These are phyloP conservation scores for Xylaria sp. DNA, from an alignment of 2,329 filamentous ascomycete species.

Conservation along the genomic window DNA sequence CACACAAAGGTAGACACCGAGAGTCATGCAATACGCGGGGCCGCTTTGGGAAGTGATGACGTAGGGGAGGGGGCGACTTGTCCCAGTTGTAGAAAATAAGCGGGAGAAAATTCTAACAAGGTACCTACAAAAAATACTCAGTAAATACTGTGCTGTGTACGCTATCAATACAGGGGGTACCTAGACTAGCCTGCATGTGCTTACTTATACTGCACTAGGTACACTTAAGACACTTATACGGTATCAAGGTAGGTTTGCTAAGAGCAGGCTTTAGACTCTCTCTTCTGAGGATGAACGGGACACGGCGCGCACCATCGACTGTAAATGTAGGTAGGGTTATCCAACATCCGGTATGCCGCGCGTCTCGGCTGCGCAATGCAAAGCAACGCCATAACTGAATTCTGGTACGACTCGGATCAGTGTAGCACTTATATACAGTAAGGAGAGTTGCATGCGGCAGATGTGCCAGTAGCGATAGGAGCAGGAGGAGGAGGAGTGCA, in stretches of 20 bases:
- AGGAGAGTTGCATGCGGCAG: conserved; percentile 17
- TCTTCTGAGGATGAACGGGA: background rate
- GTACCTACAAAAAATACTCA: too few relatives aligned
- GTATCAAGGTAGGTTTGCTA: background rate
- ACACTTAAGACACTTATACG: background rate
- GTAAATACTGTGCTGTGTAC: background rate
- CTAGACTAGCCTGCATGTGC: background rate
- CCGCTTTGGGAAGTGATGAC: conserved; percentile 34
- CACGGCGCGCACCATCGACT: conserved; percentile 4
- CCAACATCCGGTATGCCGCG: conserved; percentile 10
- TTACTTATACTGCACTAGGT: background rate
- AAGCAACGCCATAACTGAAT: conserved; percentile 15
- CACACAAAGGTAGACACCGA: background rate
- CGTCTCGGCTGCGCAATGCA: conserved; percentile 24
- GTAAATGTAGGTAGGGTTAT: background rate
- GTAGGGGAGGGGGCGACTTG: conserved; percentile 25
- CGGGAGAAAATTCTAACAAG: background rate
- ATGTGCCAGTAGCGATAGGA: conserved; percentile 11
- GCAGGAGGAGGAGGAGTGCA: conserved; percentile 18
- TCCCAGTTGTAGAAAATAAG: conserved; percentile 5
- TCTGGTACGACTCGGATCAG: background rate
- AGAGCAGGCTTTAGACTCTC: background rate
- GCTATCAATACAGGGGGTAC: too few relatives aligned
- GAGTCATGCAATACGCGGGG: background rate
- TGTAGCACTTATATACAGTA: background rate